These are phyloP conservation scores for Coniochaeta hoffmannii DNA, from an alignment of 2,329 filamentous ascomycete genomes.

Conservation along the genomic window DNA sequence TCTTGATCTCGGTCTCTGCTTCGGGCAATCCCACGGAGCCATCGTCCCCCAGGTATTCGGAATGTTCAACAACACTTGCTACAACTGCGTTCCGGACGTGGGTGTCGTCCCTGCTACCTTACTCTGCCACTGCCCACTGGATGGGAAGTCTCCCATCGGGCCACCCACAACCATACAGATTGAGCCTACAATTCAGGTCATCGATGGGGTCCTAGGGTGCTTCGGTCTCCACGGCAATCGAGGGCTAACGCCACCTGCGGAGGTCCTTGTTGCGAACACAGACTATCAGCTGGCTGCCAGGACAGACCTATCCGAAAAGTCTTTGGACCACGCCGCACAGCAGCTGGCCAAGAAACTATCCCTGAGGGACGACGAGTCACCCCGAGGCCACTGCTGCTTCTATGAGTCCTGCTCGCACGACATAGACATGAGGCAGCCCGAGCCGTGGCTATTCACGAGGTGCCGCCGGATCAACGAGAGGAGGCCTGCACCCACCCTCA, in stretches of 20 bases:
- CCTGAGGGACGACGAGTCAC: not conserved
- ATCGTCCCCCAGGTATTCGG: not conserved
- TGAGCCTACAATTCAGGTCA: not conserved
- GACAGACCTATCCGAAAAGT: not conserved
- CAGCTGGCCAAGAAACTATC: not conserved
- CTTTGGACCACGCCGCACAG: not conserved
- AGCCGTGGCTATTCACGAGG: not conserved
- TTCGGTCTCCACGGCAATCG: not conserved
- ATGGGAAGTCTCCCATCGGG: not conserved
- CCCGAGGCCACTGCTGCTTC: not conserved
- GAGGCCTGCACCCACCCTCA: not conserved
- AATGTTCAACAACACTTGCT: not conserved
- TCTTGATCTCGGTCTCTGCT: not conserved
- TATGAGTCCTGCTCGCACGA: not conserved
- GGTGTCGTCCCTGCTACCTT: not conserved
- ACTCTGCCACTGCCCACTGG: not conserved
- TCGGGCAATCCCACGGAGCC: not conserved
- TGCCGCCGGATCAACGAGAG: not conserved
- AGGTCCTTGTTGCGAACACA: not conserved
- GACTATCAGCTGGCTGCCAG: not conserved
- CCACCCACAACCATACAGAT: not conserved
- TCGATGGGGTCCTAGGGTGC: not conserved
- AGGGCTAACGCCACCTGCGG: not conserved
- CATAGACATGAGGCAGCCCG: not conserved
- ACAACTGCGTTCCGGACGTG: not conserved